A percentile compares a stretch with the other conserved stretches of the same genome.
Evolutionary conservation across 805 yeast species (phyloP).

Genomic region (Candida piceae): DNA sequence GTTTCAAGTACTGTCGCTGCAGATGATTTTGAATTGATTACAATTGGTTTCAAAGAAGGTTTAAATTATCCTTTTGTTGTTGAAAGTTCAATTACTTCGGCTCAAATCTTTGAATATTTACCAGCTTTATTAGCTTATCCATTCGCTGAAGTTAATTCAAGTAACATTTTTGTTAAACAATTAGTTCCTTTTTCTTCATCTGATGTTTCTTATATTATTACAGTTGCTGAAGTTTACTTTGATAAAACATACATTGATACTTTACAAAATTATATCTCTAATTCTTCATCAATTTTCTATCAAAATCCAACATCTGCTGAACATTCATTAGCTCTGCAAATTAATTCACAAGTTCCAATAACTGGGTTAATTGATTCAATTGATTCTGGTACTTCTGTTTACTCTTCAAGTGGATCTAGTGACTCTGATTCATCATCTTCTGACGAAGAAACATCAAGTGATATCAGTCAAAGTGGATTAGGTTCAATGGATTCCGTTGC

Average conservation of each 20-base stretch:
- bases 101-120: slow-evolving; percentile 79
- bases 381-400: slow-evolving; percentile 8
- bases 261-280: slow-evolving; percentile 46
- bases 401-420: background rate
- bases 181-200: slow-evolving; percentile 70
- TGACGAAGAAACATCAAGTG: too few relatives aligned
- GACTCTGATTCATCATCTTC: slow-evolving; percentile 10
- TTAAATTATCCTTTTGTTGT: slow-evolving; percentile 85
- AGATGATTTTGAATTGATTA: slow-evolving; percentile 49
- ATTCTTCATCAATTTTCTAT: slow-evolving; percentile 56
- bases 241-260: slow-evolving; percentile 48
- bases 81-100: slow-evolving; percentile 64
- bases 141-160: slow-evolving; percentile 31
- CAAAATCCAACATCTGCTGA: slow-evolving; percentile 51
- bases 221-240: slow-evolving; percentile 85
- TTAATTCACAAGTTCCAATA: slow-evolving; percentile 67
- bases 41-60: slow-evolving; percentile 72
- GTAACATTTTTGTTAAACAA: slow-evolving; percentile 53
- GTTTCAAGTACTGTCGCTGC: slow-evolving; percentile 35
- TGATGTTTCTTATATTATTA: slow-evolving; percentile 59
- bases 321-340: slow-evolving; percentile 54
- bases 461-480: slow-evolving; percentile 7
- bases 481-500: slow-evolving; percentile 26
- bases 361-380: slow-evolving; percentile 34
- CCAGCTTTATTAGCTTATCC: slow-evolving; percentile 71